Base-by-base conservation (phyloP, 345 rosid species). In the Syzygium jambos region DNA sequence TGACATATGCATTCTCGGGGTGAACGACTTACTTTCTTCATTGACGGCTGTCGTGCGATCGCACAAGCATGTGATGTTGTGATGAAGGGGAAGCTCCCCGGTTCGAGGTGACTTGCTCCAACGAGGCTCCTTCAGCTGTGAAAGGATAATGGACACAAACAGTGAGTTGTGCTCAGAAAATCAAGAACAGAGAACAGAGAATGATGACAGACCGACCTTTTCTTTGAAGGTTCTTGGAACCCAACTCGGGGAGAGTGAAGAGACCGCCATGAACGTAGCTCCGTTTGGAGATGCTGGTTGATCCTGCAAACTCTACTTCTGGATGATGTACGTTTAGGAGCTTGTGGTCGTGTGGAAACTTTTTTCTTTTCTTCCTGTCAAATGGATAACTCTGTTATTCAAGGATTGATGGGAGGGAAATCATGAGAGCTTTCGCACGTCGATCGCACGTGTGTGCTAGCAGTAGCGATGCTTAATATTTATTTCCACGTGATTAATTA, bases 11-110 rank as follows among this genome's bases (percentile, higher is more conserved):
- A 34, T 73, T 73, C 46, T 9, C 38, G 13, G 80, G 80, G 13
- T 34, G 3, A 19, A 92, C 30, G 57, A 34, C 85, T 84, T 19
- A 84, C 85, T 52, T 84, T 84, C 85, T 51, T 84, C 57, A 84
- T 51, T 1, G 49, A 34, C 38, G 25, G 1, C 80, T 19, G 80
- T 38, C 1, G 25, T 1, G 49, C 10, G 80, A 73, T 73, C 80
- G 49, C 80, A 38, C 25, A 13, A 55, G 57, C 85, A 52, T 27
- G 85, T 6, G 61, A 84, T 29, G 61, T 61, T 9, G 9, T 29
- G 55, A 51, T 84, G 59, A 30, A 52, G n/a, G n/a, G 61, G 59
- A 84, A 51, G 43, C 57, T 52, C 85, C 11, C 17, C 9, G 61
- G 25, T 0, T 34, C 49, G 80, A 52, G 55, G 59, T 16, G 6